phyloP scores from a whole-genome alignment of 176 grass and related monocot genomes.

The Poa annua region DNA sequence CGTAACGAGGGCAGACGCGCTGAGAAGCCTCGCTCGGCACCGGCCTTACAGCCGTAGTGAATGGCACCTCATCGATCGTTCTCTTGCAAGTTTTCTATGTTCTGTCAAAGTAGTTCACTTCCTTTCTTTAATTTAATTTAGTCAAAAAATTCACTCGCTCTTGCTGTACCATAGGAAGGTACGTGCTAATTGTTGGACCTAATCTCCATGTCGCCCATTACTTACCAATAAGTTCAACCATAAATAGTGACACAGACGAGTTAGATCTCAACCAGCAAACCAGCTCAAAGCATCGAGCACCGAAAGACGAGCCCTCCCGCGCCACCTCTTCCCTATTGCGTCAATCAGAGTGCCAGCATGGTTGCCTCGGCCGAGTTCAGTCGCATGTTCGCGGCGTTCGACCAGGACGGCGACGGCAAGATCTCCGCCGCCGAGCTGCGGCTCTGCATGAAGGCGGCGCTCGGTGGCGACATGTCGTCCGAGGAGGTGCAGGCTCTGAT shows the following conservation, averaged over 20 bases:
- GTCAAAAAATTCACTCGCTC: background rate
- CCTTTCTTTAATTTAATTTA: background rate
- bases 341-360: constrained; percentile 7
- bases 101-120: background rate
- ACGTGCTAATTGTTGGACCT: background rate
- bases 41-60: too few relatives aligned
- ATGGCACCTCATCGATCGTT: too few relatives aligned
- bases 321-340: background rate
- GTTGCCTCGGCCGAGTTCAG: background rate
- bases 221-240: background rate
- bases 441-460: background rate
- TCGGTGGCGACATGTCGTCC: background rate
- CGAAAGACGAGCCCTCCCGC: background rate
- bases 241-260: background rate
- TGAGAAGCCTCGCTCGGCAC: too few relatives aligned
- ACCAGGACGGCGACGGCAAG: constrained; percentile 12
- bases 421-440: background rate
- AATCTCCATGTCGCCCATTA: background rate
- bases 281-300: background rate
- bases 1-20: too few relatives aligned
- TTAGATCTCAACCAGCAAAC: background rate
- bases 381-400: background rate
- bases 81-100: background rate
- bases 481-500: background rate
- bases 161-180: background rate